A percentile compares a stretch with the other conserved stretches of the same genome.
Conservation (phyloP, 140 eudicot species). For the Erigeron philadelphicus region DNA sequence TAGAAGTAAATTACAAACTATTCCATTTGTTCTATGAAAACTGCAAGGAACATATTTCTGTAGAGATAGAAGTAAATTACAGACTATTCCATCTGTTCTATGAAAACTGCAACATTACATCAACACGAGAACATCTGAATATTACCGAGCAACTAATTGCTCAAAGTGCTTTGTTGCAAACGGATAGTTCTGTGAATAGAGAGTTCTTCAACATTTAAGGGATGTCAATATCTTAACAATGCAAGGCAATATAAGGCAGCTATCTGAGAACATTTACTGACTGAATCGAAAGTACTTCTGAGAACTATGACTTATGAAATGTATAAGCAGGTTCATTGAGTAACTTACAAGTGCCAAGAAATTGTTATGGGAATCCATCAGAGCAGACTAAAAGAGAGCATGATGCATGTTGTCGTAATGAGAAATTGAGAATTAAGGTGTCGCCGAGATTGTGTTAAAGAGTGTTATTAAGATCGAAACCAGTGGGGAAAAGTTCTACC, state of each 20-base stretch:
- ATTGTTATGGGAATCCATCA: neutral
- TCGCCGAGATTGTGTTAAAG: neutral
- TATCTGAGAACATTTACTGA: neutral
- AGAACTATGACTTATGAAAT: neutral
- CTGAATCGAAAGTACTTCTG: neutral
- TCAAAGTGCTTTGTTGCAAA: no score
- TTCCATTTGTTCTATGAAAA: no score
- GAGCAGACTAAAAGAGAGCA: neutral
- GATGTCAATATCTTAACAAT: neutral
- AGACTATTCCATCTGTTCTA: no score
- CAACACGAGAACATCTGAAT: no score
- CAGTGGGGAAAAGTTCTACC: neutral
- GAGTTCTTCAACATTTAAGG: no score
- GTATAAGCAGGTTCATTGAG: neutral
- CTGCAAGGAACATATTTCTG: no score
- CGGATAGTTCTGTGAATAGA: no score
- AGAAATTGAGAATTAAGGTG: neutral
- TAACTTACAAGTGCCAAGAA: neutral
- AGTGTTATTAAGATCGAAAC: neutral
- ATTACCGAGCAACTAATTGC: no score
- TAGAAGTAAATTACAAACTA: no score
- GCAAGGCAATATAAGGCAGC: neutral
- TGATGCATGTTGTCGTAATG: conserved; percentile 14
- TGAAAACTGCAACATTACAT: no score
- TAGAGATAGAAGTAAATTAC: no score